Conservation (phyloP, 2,329 filamentous ascomycete species). For the Ascomycota sp. region DNA sequence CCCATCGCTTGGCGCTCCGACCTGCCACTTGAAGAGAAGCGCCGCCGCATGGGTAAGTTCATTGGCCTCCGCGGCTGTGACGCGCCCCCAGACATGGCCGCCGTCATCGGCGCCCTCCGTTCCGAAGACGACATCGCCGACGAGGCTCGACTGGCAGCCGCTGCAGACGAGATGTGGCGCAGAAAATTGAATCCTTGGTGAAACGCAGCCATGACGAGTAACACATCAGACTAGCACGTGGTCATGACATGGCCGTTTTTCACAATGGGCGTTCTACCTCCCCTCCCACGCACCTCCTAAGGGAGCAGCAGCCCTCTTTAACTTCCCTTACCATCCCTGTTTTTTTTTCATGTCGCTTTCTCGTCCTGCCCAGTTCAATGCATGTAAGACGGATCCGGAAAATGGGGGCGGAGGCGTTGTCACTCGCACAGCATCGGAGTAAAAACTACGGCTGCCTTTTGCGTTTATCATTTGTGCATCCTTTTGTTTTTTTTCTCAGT, state of each 20-base stretch:
- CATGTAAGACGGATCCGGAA: neutral
- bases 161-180: constrained; percentile 26
- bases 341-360: neutral
- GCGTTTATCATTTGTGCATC: neutral
- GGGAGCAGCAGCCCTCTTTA: too few relatives aligned
- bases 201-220: too few relatives aligned
- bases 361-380: constrained; percentile 1
- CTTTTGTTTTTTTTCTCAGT: neutral
- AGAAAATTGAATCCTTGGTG: constrained; percentile 20
- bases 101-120: constrained; percentile 7
- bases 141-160: constrained; percentile 18
- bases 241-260: too few relatives aligned
- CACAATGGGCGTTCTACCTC: too few relatives aligned
- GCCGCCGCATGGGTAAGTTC: constrained; percentile 51
- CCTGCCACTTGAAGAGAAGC: constrained; percentile 43
- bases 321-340: neutral
- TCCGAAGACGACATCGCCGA: constrained; percentile 27
- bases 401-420: neutral
- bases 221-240: too few relatives aligned
- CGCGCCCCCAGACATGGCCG: neutral
- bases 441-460: neutral
- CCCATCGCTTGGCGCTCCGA: constrained; percentile 40
- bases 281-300: too few relatives aligned
- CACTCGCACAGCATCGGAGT: constrained; percentile 3
- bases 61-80: constrained; percentile 46